Percentiles rank a stretch among this genome's conserved stretches.
These are phyloP conservation scores for Catharanthus roseus DNA, from an alignment of 257 asterid species.

Conservation along the genomic window DNA sequence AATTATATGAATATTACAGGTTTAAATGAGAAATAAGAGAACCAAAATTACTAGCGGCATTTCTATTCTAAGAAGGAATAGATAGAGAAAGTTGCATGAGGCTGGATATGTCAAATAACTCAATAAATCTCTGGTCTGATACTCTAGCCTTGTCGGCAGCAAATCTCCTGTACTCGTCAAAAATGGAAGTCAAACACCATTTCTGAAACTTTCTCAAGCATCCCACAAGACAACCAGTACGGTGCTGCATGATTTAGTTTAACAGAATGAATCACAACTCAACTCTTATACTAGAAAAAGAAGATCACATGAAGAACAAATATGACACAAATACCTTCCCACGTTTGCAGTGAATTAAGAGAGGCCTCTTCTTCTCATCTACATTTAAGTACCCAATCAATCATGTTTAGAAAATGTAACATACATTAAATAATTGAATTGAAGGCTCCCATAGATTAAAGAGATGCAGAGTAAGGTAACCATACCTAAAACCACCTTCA, in stretches of 20 bases:
- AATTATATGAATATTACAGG: no score
- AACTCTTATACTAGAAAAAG: no score
- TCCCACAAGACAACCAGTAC: conserved; percentile 89
- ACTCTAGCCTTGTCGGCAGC: conserved; percentile 83
- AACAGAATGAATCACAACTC: neutral
- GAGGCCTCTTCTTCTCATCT: conserved; percentile 77
- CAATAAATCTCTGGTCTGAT: conserved; percentile 69
- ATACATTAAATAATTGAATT: neutral
- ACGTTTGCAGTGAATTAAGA: conserved; percentile 82
- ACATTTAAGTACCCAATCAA: conserved; percentile 10
- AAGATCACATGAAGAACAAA: neutral
- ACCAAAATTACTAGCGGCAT: no score
- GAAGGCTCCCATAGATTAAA: neutral
- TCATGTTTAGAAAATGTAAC: conserved; percentile 3
- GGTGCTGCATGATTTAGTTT: conserved; percentile 44
- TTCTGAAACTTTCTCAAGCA: conserved; percentile 70
- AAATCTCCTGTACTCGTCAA: conserved; percentile 73
- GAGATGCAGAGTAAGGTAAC: neutral
- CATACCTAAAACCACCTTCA: conserved; percentile 57
- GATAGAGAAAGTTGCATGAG: conserved; percentile 27
- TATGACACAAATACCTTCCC: conserved; percentile 58
- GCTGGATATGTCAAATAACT: conserved; percentile 54
- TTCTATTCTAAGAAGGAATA: conserved; percentile 17
- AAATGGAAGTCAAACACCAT: conserved; percentile 80
- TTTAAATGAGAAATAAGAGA: no score